A percentile compares a stretch with the other conserved stretches of the same genome.
phyloP scores from a whole-genome alignment of 2,329 filamentous ascomycete genomes.

The Eutypa lata region DNA sequence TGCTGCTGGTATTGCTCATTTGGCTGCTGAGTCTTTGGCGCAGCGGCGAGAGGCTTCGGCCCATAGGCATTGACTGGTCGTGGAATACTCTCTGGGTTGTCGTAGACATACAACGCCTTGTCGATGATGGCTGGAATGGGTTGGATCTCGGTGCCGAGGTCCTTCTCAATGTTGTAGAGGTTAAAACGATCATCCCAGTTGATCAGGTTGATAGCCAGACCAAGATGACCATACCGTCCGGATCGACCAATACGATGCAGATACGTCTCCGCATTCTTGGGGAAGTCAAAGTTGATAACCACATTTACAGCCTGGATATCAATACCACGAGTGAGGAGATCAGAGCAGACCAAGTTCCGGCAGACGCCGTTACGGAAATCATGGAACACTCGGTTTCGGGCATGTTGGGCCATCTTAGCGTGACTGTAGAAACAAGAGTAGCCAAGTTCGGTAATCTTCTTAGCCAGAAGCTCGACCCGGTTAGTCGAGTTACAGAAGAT shows the following conservation, averaged over 20 bases:
- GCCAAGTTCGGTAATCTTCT: conserved; percentile 98
- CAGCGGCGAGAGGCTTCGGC: conserved; percentile 11
- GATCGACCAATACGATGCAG: conserved; percentile 97
- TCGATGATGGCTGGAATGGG: conserved; percentile 94
- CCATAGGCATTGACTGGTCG: conserved; percentile 63
- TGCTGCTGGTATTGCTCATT: conserved; percentile 21
- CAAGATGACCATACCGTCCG: conserved; percentile 92
- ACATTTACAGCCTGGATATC: conserved; percentile 99
- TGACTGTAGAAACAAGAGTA: conserved; percentile 99
- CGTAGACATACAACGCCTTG: conserved; percentile 97
- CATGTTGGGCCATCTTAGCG: conserved; percentile 94
- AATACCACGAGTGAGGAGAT: conserved; percentile 95
- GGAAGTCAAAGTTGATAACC: conserved; percentile 99
- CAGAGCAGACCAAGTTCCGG: conserved; percentile 96
- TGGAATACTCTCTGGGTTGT: conserved; percentile 91
- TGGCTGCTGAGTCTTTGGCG: conserved; percentile 23
- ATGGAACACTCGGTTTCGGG: conserved; percentile 97
- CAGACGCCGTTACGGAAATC: conserved; percentile 98
- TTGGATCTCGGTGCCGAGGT: conserved; percentile 94
- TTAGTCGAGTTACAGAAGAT: conserved; percentile 99
- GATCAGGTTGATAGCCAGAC: conserved; percentile 97
- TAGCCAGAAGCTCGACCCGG: conserved; percentile 92
- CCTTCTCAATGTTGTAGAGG: conserved; percentile 96
- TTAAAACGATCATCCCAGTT: conserved; percentile 99
- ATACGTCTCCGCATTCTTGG: conserved; percentile 98